These are phyloP conservation scores for Nidularia sp. DNA, from an alignment of 768 basidiomycete genomes.

Conservation along the genomic window DNA sequence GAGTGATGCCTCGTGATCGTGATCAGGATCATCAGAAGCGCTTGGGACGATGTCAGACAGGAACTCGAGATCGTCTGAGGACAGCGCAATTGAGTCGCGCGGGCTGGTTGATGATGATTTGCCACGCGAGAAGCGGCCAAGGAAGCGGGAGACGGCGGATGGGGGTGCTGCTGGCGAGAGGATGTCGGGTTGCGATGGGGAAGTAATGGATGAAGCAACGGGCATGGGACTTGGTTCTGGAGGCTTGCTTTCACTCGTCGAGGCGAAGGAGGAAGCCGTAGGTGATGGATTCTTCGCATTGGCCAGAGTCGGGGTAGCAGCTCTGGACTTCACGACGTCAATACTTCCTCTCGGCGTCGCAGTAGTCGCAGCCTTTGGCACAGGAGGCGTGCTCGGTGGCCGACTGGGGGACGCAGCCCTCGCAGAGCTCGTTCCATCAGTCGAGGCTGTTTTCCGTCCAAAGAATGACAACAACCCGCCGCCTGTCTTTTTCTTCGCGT, in stretches of 20 bases:
- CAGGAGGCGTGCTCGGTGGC: not conserved
- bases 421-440: constrained; percentile 15
- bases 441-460: constrained; percentile 34
- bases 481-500: constrained; percentile 47
- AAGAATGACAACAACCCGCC: constrained; percentile 74
- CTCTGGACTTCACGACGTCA: not conserved
- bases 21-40: constrained; percentile 35
- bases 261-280: not conserved
- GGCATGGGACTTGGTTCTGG: not conserved
- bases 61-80: constrained; percentile 79
- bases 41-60: constrained; percentile 67
- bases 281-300: not conserved
- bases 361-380: not conserved
- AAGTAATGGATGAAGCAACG: not conserved
- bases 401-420: constrained; percentile 3
- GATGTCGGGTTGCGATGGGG: constrained; percentile 7
- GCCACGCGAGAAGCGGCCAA: constrained; percentile 66
- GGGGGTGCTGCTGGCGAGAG: constrained; percentile 22
- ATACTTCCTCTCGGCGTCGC: constrained; percentile 10
- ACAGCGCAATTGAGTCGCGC: constrained; percentile 63
- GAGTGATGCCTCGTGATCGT: constrained; percentile 19
- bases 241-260: not conserved
- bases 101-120: constrained; percentile 28
- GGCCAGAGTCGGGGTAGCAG: not conserved
- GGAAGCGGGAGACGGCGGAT: constrained; percentile 81